phyloP scores from a whole-genome alignment of 257 asterid genomes.

The Eucommia ulmoides region DNA sequence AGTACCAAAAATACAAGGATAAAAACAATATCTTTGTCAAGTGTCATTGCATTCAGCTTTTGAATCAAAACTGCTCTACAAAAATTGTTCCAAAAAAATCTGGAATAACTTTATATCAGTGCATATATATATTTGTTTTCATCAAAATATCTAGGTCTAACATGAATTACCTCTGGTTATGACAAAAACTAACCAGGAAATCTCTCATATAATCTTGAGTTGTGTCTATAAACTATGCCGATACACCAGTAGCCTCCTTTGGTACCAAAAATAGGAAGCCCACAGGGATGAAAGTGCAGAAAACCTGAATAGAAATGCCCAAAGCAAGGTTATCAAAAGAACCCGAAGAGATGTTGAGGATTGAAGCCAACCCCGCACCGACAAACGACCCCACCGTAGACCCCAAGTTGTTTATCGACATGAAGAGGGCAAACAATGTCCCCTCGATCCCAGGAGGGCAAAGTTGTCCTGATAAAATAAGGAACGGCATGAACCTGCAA shows the following conservation, averaged over 20 bases:
- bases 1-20: not conserved
- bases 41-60: too few relatives aligned
- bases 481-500: slow-evolving; percentile 96
- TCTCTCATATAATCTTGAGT: not conserved
- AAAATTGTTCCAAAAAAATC: not conserved
- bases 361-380: slow-evolving; percentile 78
- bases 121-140: not conserved
- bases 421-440: slow-evolving; percentile 80
- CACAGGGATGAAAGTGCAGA: slow-evolving; percentile 57
- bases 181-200: not conserved
- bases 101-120: not conserved
- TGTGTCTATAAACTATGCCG: slow-evolving; percentile 38
- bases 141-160: not conserved
- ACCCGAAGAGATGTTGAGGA: slow-evolving; percentile 76
- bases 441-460: slow-evolving; percentile 98
- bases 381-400: slow-evolving; percentile 62
- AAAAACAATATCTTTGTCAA: too few relatives aligned
- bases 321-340: slow-evolving; percentile 57
- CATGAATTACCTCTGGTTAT: not conserved
- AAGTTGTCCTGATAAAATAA: slow-evolving; percentile 87
- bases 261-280: slow-evolving; percentile 71
- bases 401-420: slow-evolving; percentile 91
- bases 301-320: slow-evolving; percentile 51
- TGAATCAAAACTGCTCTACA: not conserved
- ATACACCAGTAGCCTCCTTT: slow-evolving; percentile 71